Percentiles rank a stretch among this genome's conserved stretches.
These are phyloP conservation scores for Nasturtium officinale DNA, from an alignment of 345 rosid species.

Conservation along the genomic window DNA sequence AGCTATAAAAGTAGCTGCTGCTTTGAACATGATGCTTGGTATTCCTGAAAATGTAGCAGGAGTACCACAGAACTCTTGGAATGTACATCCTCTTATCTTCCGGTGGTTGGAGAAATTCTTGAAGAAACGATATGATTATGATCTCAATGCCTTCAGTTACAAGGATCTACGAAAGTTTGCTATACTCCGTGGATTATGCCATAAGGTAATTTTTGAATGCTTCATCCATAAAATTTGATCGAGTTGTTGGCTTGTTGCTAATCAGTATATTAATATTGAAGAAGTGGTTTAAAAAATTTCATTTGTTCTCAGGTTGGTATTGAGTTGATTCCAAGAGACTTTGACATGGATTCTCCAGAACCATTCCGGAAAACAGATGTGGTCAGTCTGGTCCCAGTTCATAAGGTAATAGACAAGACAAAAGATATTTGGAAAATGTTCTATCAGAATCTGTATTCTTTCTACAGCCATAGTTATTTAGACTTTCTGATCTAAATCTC, in stretches of 20 bases:
- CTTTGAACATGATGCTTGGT: conserved; percentile 93
- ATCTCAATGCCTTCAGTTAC: conserved; percentile 72
- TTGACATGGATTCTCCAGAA: conserved; percentile 90
- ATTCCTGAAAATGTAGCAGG: conserved; percentile 53
- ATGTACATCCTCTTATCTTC: conserved; percentile 74
- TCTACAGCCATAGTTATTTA: conserved; percentile 29
- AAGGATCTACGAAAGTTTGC: conserved; percentile 90
- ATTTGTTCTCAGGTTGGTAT: conserved; percentile 72
- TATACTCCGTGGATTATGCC: conserved; percentile 89
- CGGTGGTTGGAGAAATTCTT: conserved; percentile 88
- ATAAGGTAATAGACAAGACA: conserved; percentile 62
- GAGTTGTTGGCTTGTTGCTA: conserved; percentile 4
- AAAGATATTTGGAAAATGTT: background rate
- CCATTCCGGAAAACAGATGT: conserved; percentile 86
- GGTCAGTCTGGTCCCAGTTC: conserved; percentile 90
- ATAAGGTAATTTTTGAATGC: conserved; percentile 64
- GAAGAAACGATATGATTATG: conserved; percentile 92
- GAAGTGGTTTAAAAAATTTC: conserved; percentile 5
- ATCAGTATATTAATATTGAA: background rate
- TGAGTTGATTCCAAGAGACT: conserved; percentile 94
- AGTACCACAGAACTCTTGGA: conserved; percentile 49
- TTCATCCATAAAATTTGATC: background rate
- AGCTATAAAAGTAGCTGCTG: conserved; percentile 77
- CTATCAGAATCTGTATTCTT: conserved; percentile 19
- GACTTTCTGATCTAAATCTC: conserved; percentile 27